A percentile compares a stretch with the other conserved stretches of the same genome.
These are phyloP conservation scores for Trichosporon inkin DNA, from an alignment of 1,284 basidiomycete species.

Conservation along the genomic window DNA sequence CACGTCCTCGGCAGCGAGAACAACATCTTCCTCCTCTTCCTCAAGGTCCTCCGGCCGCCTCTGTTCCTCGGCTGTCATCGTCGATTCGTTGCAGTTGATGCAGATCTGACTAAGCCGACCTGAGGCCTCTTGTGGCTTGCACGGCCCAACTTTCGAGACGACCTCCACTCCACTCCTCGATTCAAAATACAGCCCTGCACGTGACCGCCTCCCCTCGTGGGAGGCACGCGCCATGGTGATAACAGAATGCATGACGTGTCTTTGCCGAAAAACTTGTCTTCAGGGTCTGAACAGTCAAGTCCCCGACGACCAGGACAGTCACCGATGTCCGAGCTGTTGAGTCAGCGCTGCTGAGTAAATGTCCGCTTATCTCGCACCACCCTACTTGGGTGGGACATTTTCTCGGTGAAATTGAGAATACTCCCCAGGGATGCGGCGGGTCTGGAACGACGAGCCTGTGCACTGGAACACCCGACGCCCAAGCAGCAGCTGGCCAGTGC, in stretches of 20 bases:
- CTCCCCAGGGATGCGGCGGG: too few species aligned
- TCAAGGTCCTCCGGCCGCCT: neutral
- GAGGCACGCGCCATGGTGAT: neutral
- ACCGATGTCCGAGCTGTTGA: neutral
- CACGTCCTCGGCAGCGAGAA: constrained; percentile 18
- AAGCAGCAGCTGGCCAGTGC: too few species aligned
- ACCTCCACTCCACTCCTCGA: constrained; percentile 1
- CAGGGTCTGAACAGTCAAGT: too few species aligned
- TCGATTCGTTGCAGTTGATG: neutral
- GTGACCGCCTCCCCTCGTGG: neutral
- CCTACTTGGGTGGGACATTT: too few species aligned
- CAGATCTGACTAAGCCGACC: neutral
- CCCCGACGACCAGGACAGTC: too few species aligned
- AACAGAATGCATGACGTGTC: neutral
- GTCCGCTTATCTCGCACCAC: neutral
- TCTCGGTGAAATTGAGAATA: too few species aligned
- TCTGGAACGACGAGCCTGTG: too few species aligned
- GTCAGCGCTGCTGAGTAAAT: neutral
- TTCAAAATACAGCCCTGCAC: neutral
- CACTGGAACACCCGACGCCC: too few species aligned
- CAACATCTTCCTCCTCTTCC: constrained; percentile 15
- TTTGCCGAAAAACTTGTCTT: neutral
- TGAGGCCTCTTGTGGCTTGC: neutral
- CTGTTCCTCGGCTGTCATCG: constrained; percentile 5
- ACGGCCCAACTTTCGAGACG: neutral